These are phyloP conservation scores for Dovyalis caffra DNA, from an alignment of 345 rosid species.

Conservation along the genomic window DNA sequence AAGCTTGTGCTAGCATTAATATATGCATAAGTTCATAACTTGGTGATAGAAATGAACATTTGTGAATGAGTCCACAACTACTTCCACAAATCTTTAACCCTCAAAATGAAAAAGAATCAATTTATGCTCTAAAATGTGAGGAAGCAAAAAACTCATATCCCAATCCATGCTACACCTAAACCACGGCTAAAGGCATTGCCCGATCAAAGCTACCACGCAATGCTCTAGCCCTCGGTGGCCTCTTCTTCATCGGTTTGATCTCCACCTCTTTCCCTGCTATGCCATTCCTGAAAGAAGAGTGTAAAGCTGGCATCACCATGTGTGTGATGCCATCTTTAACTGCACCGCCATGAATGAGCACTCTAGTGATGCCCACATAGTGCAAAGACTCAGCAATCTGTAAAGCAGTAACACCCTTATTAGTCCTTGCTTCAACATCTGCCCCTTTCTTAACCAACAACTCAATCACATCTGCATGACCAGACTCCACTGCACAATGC, in stretches of 20 bases:
- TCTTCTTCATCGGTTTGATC: conserved; percentile 26
- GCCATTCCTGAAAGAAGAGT: conserved; percentile 13
- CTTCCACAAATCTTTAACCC: neutral
- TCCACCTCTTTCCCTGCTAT: conserved; percentile 15
- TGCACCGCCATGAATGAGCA: conserved; percentile 46
- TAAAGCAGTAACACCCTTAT: conserved; percentile 39
- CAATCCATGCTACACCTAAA: conserved; percentile 7
- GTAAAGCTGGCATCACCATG: neutral
- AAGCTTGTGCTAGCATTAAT: neutral
- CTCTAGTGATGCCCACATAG: conserved; percentile 52
- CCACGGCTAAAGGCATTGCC: conserved; percentile 41
- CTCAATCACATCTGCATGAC: conserved; percentile 50
- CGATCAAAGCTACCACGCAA: conserved; percentile 40
- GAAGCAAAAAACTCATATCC: neutral
- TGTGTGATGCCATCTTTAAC: conserved; percentile 27
- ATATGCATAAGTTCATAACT: neutral
- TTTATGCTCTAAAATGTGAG: neutral
- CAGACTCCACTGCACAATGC: conserved; percentile 61
- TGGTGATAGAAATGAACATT: conserved; percentile 1
- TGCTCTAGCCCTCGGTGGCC: conserved; percentile 23
- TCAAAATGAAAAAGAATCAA: neutral
- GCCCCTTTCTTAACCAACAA: conserved; percentile 56
- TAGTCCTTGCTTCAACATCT: conserved; percentile 51
- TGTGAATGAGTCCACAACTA: neutral
- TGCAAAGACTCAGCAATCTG: conserved; percentile 60